Base-by-base conservation (phyloP, 2,329 filamentous ascomycete species). In the Fusarium sp. region DNA sequence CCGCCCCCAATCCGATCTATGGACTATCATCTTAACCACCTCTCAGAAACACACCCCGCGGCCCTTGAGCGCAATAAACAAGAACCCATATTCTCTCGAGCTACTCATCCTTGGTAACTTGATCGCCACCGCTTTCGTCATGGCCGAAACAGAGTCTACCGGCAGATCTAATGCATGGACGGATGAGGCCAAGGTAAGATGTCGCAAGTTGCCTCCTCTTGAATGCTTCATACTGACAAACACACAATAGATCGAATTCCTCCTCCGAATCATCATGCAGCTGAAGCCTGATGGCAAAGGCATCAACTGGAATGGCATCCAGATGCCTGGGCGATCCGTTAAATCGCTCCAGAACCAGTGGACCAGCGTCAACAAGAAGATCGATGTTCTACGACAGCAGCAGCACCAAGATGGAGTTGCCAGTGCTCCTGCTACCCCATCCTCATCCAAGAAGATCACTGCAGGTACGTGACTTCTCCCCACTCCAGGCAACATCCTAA, bases 281-380 rank as follows among this genome's bases (percentile, higher is more conserved):
- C 54, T 79, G 27, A 78, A 76, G 44, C 72, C 76, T 0, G 76
- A 78, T 3, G 78, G 78, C 3, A 77, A 74, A 12, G 16, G 70
- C 6, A 80, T 82, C 66, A 79, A 80, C 47, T 83, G 81, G 81
- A 60, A 65, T 2, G 66, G 65, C 4, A 71, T 83, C 28, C 68
- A 72, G 27, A 81, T 83, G 75, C 77, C 79, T 0, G 79, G 78
- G 0, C 79, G 82, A 8, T 82, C 80, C 2, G 61, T 71, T 23
- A 83, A 83, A 64, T 80, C 79, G 3, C 66, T 83, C 0, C 74
- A 80, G 65, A 78, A 80, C 43, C 75, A 77, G 59, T 83, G 81
- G 81, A 77, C 76, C 1, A 77, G 73, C 11, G 75, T 83, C 23
- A 76, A 77, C 28, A 82, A 82, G 34, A 69, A 73, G 4, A 77